Evolutionary conservation across 116 monocot species (phyloP).

Genomic region (Cymodocea nodosa): DNA sequence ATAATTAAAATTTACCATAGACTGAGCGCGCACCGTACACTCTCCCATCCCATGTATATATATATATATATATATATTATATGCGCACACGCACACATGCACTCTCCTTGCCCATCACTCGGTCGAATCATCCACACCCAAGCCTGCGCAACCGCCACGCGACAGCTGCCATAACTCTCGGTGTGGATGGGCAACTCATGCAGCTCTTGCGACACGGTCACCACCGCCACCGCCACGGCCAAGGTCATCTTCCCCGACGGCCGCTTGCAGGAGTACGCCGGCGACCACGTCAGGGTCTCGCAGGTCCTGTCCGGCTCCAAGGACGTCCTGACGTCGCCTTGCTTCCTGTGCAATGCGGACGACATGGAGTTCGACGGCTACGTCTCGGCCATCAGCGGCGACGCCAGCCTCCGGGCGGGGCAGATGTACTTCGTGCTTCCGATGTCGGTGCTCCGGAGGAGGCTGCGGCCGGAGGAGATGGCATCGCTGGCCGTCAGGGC

Average conservation of each 20-base stretch:
- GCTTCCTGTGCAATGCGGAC: slow-evolving; percentile 41
- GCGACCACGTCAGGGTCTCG: slow-evolving; percentile 13
- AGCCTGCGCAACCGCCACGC: too few relatives aligned
- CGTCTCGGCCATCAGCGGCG: slow-evolving; percentile 17
- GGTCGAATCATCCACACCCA: too few relatives aligned
- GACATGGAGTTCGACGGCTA: slow-evolving; percentile 32
- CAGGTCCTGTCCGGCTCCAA: slow-evolving; percentile 5
- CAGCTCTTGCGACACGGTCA: slow-evolving; percentile 13
- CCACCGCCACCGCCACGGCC: slow-evolving; percentile 10
- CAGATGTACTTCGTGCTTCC: slow-evolving; percentile 57
- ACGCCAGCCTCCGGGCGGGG: slow-evolving; percentile 15
- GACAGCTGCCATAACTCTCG: not conserved
- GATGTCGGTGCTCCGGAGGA: slow-evolving; percentile 20
- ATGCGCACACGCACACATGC: too few relatives aligned
- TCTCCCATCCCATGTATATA: too few relatives aligned
- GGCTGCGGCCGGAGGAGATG: slow-evolving; percentile 34
- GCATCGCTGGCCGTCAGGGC: slow-evolving; percentile 38
- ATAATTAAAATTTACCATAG: too few relatives aligned
- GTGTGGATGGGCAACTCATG: slow-evolving; percentile 18
- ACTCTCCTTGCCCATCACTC: too few relatives aligned
- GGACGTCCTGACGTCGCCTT: not conserved
- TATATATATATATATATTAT: too few relatives aligned
- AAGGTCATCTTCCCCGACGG: slow-evolving; percentile 44
- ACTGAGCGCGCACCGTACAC: too few relatives aligned
- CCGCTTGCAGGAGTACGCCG: slow-evolving; percentile 23